phyloP scores from a whole-genome alignment of 176 grass and related monocot species.

The Musa schizocarpa region DNA sequence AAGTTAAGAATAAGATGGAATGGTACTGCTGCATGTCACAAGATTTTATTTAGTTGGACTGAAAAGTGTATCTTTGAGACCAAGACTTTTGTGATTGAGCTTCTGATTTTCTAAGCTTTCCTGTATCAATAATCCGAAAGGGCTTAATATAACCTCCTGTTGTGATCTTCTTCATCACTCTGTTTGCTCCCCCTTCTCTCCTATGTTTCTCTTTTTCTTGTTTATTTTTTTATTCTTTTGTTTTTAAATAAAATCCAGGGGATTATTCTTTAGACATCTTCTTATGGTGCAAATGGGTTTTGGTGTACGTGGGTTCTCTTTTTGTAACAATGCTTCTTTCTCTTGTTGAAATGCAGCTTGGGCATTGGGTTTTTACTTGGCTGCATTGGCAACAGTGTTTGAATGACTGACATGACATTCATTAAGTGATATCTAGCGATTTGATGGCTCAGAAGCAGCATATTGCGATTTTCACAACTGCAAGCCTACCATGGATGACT shows the following conservation, averaged over 20 bases:
- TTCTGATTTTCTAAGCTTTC: background rate
- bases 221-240: background rate
- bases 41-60: background rate
- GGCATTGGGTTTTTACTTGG: background rate
- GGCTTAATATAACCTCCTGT: background rate
- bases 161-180: background rate
- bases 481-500: constrained; percentile 92
- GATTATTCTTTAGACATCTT: background rate
- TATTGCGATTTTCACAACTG: constrained; percentile 83
- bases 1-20: background rate
- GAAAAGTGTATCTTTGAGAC: background rate
- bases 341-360: background rate
- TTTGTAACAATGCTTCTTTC: background rate
- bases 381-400: background rate
- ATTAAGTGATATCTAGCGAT: background rate
- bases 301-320: background rate
- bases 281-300: background rate
- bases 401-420: background rate
- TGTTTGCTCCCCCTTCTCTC: background rate
- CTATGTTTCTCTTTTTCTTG: background rate
- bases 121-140: background rate
- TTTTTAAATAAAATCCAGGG: background rate
- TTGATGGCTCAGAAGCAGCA: constrained; percentile 55
- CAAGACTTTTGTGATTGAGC: background rate
- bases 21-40: background rate